phyloP scores from a whole-genome alignment of 345 rosid species.

The Cardiospermum halicacabum region DNA sequence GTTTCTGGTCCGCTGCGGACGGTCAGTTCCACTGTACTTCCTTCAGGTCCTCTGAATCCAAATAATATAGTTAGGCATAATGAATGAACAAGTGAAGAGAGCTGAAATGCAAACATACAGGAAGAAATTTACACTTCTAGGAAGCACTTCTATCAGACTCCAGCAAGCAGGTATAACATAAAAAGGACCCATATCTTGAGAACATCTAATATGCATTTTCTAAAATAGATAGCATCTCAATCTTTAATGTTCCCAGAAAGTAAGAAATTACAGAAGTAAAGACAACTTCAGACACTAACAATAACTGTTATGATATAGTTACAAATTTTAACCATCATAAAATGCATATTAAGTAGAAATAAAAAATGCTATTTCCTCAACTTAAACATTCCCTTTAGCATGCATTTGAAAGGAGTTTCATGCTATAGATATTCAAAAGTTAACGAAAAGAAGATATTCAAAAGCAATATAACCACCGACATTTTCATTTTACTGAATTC shows the following conservation, averaged over 20 bases:
- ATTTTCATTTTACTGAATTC: neutral
- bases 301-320: neutral
- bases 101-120: neutral
- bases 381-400: neutral
- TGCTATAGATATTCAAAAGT: neutral
- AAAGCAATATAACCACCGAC: neutral
- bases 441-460: neutral
- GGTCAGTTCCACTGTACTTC: slow-evolving; percentile 76
- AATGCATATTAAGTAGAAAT: neutral
- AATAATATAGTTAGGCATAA: slow-evolving; percentile 13
- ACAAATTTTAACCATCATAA: neutral
- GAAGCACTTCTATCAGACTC: slow-evolving; percentile 5
- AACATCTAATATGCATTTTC: slow-evolving; percentile 1
- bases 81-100: slow-evolving; percentile 8
- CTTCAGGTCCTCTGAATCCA: slow-evolving; percentile 82
- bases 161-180: neutral
- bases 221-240: too few species aligned
- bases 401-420: neutral
- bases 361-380: neutral
- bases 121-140: neutral
- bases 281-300: neutral
- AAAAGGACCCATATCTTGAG: neutral
- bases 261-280: neutral
- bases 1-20: slow-evolving; percentile 69
- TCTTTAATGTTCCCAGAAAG: neutral